phyloP scores from a whole-genome alignment of 805 yeast genomes.

The Komagataella phaffii region DNA sequence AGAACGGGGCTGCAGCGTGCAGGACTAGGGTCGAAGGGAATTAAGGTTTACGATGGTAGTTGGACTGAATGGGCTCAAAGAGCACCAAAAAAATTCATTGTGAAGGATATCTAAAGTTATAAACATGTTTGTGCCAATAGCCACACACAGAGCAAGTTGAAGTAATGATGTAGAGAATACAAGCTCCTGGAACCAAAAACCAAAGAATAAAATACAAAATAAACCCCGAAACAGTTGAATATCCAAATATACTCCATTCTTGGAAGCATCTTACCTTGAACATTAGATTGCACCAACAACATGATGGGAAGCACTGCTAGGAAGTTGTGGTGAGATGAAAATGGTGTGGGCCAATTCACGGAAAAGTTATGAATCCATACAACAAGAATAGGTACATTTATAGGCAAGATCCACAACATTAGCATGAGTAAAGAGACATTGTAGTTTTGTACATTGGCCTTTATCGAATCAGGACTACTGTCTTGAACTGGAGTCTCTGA shows the following conservation, averaged over 20 bases:
- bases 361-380: slow-evolving; percentile 75
- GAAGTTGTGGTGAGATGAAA: slow-evolving; percentile 75
- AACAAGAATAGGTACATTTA: slow-evolving; percentile 62
- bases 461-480: background rate
- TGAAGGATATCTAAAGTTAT: slow-evolving; percentile 18
- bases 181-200: slow-evolving; percentile 71
- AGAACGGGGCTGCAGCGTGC: slow-evolving; percentile 58
- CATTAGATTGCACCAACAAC: slow-evolving; percentile 39
- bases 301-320: slow-evolving; percentile 67
- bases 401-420: slow-evolving; percentile 69
- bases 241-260: slow-evolving; percentile 13
- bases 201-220: slow-evolving; percentile 46
- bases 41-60: slow-evolving; percentile 71
- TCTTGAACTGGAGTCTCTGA: background rate
- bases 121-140: slow-evolving; percentile 27
- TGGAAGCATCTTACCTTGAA: slow-evolving; percentile 34
- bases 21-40: slow-evolving; percentile 27
- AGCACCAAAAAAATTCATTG: slow-evolving; percentile 43
- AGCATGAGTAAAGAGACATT: slow-evolving; percentile 49
- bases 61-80: slow-evolving; percentile 85
- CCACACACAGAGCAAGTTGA: slow-evolving; percentile 52
- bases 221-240: slow-evolving; percentile 27
- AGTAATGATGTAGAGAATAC: slow-evolving; percentile 73
- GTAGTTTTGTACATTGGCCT: slow-evolving; percentile 32
- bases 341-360: slow-evolving; percentile 71